phyloP scores from a whole-genome alignment of 2,329 filamentous ascomycete species.

The Nothomitra cinnamomea region DNA sequence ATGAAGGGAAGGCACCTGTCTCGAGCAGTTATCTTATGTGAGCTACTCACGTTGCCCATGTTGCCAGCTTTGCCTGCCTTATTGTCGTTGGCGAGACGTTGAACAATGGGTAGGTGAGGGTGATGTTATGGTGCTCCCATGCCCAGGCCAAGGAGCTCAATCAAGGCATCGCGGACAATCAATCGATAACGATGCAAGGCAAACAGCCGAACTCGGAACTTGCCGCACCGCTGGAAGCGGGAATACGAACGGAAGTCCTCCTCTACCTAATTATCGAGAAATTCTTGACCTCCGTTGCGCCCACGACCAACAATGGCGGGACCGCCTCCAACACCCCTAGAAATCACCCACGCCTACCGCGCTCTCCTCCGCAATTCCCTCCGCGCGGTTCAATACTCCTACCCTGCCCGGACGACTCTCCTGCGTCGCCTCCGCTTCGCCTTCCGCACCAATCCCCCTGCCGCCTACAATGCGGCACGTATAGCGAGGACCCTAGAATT shows the following conservation, averaged over 20 bases:
- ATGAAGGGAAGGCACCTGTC: slow-evolving; percentile 51
- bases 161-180: background rate
- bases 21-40: slow-evolving; percentile 55
- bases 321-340: slow-evolving; percentile 14
- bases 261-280: too few relatives aligned
- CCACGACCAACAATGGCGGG: background rate
- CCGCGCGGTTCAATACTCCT: slow-evolving; percentile 54
- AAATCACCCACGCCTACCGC: slow-evolving; percentile 50
- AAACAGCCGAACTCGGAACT: background rate
- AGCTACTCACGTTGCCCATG: slow-evolving; percentile 50
- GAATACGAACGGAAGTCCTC: too few relatives aligned
- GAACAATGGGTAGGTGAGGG: too few relatives aligned
- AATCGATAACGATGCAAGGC: background rate
- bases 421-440: slow-evolving; percentile 41
- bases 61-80: slow-evolving; percentile 9
- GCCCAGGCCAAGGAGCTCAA: background rate
- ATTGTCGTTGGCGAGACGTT: too few relatives aligned
- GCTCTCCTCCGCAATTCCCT: slow-evolving; percentile 48
- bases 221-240: background rate
- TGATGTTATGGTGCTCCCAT: background rate
- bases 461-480: slow-evolving; percentile 31
- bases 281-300: background rate
- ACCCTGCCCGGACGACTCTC: slow-evolving; percentile 46
- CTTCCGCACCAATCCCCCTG: slow-evolving; percentile 34
- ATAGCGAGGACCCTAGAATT: slow-evolving; percentile 54